Evolutionary conservation across 805 yeast species (phyloP).

Genomic region (Candida gorgasii): DNA sequence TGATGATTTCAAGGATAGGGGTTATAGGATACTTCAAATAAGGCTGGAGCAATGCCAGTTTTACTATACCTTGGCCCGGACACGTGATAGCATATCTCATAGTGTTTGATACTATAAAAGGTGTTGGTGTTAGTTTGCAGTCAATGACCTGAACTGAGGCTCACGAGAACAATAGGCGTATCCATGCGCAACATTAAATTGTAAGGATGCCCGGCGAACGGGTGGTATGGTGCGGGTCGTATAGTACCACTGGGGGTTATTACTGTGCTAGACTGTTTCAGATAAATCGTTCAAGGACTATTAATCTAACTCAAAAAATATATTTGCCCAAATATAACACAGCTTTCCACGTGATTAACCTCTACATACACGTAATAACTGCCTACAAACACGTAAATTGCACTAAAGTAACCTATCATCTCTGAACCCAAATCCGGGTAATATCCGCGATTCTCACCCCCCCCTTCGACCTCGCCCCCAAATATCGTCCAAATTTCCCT

Average conservation of each 20-base stretch:
- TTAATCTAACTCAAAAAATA: too few species aligned
- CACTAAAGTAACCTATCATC: neutral
- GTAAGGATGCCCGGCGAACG: neutral
- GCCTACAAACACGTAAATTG: neutral
- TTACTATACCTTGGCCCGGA: slow-evolving; percentile 37
- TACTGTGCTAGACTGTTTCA: too few species aligned
- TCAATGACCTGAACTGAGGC: too few species aligned
- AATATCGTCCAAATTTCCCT: slow-evolving; percentile 7
- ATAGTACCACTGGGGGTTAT: neutral
- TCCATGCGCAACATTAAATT: too few species aligned
- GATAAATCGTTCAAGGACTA: too few species aligned
- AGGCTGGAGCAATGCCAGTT: slow-evolving; percentile 23
- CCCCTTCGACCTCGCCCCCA: slow-evolving; percentile 1
- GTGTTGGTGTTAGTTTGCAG: neutral
- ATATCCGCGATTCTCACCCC: slow-evolving; percentile 1
- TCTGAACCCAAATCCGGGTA: neutral
- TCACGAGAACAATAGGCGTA: too few species aligned
- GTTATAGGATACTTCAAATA: slow-evolving; percentile 15
- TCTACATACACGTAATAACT: too few species aligned
- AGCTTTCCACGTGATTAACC: too few species aligned
- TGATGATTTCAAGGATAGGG: slow-evolving; percentile 17
- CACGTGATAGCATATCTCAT: slow-evolving; percentile 29
- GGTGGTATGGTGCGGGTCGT: neutral
- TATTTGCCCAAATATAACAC: too few species aligned
- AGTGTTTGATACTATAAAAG: neutral